Evolutionary conservation across 306 rosid genomes (phyloP).

Genomic region (Echinosophora koreensis): DNA sequence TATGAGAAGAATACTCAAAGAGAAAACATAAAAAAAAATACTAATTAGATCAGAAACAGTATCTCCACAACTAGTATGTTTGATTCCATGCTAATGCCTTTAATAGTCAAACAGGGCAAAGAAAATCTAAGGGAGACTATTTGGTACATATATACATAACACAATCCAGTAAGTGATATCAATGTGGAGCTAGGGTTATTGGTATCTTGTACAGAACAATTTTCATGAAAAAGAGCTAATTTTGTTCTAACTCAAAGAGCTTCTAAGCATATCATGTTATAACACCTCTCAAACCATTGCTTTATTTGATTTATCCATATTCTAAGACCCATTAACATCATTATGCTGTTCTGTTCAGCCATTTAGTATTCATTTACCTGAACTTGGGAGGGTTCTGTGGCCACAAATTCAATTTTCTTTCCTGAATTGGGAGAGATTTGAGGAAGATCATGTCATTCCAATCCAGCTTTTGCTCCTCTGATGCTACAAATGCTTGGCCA

Average conservation of each 20-base stretch:
- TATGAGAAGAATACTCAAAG: neutral
- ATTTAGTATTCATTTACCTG: conserved; percentile 42
- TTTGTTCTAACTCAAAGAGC: neutral
- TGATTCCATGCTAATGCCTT: neutral
- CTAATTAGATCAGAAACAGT: neutral
- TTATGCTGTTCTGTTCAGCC: conserved; percentile 19
- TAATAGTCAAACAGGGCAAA: neutral
- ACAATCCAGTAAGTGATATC: neutral
- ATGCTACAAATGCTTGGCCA: conserved; percentile 65
- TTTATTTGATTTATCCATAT: conserved; percentile 13
- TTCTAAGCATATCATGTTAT: conserved; percentile 2
- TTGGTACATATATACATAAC: neutral
- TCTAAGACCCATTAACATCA: conserved; percentile 1
- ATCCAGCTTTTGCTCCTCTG: conserved; percentile 54
- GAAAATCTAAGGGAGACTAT: neutral
- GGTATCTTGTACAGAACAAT: neutral
- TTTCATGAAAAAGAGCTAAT: neutral
- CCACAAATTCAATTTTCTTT: conserved; percentile 57
- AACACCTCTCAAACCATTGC: conserved; percentile 7
- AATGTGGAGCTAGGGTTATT: neutral
- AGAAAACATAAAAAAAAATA: conserved; percentile 13
- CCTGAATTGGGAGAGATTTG: conserved; percentile 49
- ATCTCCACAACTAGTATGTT: neutral
- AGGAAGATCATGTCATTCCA: conserved; percentile 70
- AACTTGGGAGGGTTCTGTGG: conserved; percentile 60